Conservation (phyloP, 2,329 filamentous ascomycete genomes). For the Aspergillus fischeri region DNA sequence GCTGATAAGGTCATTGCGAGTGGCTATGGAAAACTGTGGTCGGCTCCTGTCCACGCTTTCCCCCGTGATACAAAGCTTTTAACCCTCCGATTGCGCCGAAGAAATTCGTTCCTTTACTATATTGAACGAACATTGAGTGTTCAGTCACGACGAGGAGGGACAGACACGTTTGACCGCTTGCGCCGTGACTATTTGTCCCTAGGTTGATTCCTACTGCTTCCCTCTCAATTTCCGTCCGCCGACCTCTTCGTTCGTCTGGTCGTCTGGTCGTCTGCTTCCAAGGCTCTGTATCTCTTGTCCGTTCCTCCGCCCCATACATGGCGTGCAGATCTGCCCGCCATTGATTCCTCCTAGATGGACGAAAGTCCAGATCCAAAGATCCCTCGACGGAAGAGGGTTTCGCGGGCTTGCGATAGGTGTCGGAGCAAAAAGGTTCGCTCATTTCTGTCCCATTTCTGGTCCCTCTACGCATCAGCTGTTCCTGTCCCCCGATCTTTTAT, state of each 20-base stretch:
- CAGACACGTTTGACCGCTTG: not conserved
- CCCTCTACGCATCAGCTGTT: not conserved
- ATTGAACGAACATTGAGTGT: not conserved
- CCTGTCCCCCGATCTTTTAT: not conserved
- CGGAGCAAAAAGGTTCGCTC: conserved; percentile 39
- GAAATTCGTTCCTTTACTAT: not conserved
- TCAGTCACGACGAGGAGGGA: not conserved
- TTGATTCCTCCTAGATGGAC: conserved; percentile 32
- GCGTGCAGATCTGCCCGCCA: conserved; percentile 18
- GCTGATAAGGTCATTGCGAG: not conserved
- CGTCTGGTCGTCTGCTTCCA: not conserved
- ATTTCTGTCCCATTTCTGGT: not conserved
- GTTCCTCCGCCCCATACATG: conserved; percentile 16
- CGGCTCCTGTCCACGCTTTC: not conserved
- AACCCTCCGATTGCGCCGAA: conserved; percentile 7
- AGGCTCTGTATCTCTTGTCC: conserved; percentile 2
- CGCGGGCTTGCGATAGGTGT: conserved; percentile 44
- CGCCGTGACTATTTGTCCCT: not conserved
- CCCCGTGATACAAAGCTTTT: not conserved
- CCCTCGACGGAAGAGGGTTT: conserved; percentile 43
- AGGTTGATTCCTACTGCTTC: not conserved
- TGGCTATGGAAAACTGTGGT: conserved; percentile 5
- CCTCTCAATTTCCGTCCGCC: not conserved
- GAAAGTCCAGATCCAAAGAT: conserved; percentile 36
- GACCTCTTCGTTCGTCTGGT: not conserved